A percentile compares a stretch with the other conserved stretches of the same genome.
Conservation (phyloP, 1,284 basidiomycete genomes). For the Cerioporus squamosus region DNA sequence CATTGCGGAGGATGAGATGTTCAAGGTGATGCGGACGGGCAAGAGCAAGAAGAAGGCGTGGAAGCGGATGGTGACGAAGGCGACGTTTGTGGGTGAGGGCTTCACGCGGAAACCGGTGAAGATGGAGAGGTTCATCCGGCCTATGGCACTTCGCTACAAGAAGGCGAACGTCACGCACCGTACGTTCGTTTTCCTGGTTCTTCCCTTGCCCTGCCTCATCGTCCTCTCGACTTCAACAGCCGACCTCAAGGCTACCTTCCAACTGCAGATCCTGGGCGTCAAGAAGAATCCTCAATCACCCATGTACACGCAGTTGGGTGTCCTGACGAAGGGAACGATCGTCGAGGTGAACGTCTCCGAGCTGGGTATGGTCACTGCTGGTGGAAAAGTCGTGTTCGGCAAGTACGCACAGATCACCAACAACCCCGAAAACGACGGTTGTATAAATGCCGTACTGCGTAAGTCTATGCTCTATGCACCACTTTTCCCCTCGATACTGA, state of each 20-base stretch:
- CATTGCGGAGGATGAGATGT: slow-evolving; percentile 99
- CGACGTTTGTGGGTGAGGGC: slow-evolving; percentile 97
- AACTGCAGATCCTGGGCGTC: slow-evolving; percentile 96
- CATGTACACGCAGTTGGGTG: slow-evolving; percentile 94
- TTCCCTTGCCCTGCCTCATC: not conserved
- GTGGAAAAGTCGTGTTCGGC: slow-evolving; percentile 91
- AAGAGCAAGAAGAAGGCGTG: slow-evolving; percentile 97
- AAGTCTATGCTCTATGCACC: slow-evolving; percentile 37
- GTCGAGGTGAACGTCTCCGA: slow-evolving; percentile 99
- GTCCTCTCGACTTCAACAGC: slow-evolving; percentile 51
- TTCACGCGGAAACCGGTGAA: slow-evolving; percentile 99
- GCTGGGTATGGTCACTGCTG: slow-evolving; percentile 97
- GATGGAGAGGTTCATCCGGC: slow-evolving; percentile 97
- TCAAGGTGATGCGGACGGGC: slow-evolving; percentile 99
- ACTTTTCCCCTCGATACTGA: not conserved
- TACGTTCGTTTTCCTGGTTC: slow-evolving; percentile 45
- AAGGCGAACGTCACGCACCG: slow-evolving; percentile 99
- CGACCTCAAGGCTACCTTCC: slow-evolving; percentile 98
- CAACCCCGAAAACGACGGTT: slow-evolving; percentile 97
- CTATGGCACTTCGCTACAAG: slow-evolving; percentile 97
- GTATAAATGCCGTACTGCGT: slow-evolving; percentile 92
- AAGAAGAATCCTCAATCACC: slow-evolving; percentile 99
- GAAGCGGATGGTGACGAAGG: slow-evolving; percentile 99
- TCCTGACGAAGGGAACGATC: slow-evolving; percentile 98
- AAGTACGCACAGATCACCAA: slow-evolving; percentile 98